Evolutionary conservation across 192 early-diverging fungal species (phyloP).

Genomic region (Backusella circina): DNA sequence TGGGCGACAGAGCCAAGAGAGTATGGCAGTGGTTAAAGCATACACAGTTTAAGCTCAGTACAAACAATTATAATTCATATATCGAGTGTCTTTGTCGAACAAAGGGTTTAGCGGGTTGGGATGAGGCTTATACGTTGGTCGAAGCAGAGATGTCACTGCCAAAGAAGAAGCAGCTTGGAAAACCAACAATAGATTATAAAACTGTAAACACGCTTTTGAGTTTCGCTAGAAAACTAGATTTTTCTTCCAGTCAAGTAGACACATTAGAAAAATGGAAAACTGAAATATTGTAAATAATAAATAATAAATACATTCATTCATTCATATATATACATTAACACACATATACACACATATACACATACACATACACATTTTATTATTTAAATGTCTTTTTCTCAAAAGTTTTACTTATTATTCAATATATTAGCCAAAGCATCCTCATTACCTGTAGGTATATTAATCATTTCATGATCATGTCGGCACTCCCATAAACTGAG

Average conservation of each 20-base stretch:
- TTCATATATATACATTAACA: neutral
- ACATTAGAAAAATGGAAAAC: slow-evolving; percentile 1
- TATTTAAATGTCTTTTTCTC: neutral
- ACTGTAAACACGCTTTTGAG: slow-evolving; percentile 31
- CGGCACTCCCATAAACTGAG: slow-evolving; percentile 64
- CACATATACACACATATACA: neutral
- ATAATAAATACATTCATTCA: neutral
- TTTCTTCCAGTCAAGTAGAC: slow-evolving; percentile 5
- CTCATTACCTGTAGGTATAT: slow-evolving; percentile 14
- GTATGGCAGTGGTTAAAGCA: slow-evolving; percentile 36
- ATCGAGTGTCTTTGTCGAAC: slow-evolving; percentile 39
- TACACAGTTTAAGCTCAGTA: slow-evolving; percentile 22
- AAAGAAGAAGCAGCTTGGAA: neutral
- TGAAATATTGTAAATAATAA: neutral
- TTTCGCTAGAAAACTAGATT: slow-evolving; percentile 24
- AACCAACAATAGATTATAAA: slow-evolving; percentile 11
- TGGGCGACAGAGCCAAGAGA: neutral
- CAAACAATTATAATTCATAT: slow-evolving; percentile 39
- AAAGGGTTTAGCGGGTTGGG: slow-evolving; percentile 6
- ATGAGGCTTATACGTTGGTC: slow-evolving; percentile 9
- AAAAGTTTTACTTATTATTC: neutral
- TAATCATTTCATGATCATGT: slow-evolving; percentile 50
- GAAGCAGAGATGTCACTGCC: slow-evolving; percentile 19
- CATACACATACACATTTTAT: neutral
- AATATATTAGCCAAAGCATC: slow-evolving; percentile 5